Base-by-base conservation (phyloP, 1,139 yeast species). In the Lizanozyma gosingica region DNA sequence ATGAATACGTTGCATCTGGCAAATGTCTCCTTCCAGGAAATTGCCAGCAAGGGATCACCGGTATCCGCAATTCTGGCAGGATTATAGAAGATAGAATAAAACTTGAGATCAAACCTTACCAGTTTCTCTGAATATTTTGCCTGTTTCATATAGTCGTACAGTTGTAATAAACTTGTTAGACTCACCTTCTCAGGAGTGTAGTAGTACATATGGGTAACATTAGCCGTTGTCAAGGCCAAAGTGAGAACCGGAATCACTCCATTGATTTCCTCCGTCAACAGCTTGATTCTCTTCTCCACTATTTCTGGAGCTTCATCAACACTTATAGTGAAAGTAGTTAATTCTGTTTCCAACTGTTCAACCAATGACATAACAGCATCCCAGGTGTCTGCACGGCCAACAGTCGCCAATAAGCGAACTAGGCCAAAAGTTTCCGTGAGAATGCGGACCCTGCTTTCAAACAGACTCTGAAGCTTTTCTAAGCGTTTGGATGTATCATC, bases 11-110 rank as follows among this genome's bases (percentile, higher is more conserved):
- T 56, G 35, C 83, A 74, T 41, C 79, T 66, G 4, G 87, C 81
- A 58, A 65, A 78, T 43, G 80, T 82, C 51, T 84, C 94, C 49
- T 81, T 82, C 94, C 94, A 84, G 2, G 76, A 69, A 1, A 83
- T 72, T 37, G 71, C 71, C 33, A 53, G 53, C 43, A 18, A 16
- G 2, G 29, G 34, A 9, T 53, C 48, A 33, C 61, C 67, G 8
- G 63, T 45, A 41, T 62, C 64, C 58, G 62, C 54, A 36, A 67
- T 55, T 41, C 76, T 54, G 36, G 76, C 65, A 3, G 82, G 75
- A 44, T 80, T 80, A 51, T 80, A 79, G 50, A 83, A 84, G 3
- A 85, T 72, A 1, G 86, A 69, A 51, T 77, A 85, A 49, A 77
- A 60, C 3, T 76, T 80, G 38, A 81, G 57, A 42, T 70, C 72